Percentiles rank a stretch among this genome's conserved stretches.
phyloP scores from a whole-genome alignment of 2,329 filamentous ascomycete species.

The Pseudocercospora macadamiae region DNA sequence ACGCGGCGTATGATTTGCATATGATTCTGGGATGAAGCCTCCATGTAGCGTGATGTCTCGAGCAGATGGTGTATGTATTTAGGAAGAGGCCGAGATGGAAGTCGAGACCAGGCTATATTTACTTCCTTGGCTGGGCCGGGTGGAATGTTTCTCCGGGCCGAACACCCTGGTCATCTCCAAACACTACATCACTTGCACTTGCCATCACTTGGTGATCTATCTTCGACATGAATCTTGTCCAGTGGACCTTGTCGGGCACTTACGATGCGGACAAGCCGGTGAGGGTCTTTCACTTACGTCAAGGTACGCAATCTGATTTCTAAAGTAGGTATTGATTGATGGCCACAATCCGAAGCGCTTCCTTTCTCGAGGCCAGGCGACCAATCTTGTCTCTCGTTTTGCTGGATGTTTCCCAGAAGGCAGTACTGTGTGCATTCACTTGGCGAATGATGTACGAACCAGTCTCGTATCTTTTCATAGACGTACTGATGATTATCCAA shows the following conservation, averaged over 20 bases:
- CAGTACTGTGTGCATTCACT: slow-evolving; percentile 37
- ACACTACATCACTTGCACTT: background rate
- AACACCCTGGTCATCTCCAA: too few relatives aligned
- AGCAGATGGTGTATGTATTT: background rate
- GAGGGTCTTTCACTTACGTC: background rate
- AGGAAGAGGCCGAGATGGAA: background rate
- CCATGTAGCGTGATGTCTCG: background rate
- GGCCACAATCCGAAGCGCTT: slow-evolving; percentile 30
- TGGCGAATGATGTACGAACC: slow-evolving; percentile 33
- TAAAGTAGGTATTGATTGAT: slow-evolving; percentile 34
- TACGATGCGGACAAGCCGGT: slow-evolving; percentile 26
- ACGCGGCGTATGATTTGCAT: background rate
- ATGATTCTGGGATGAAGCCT: background rate
- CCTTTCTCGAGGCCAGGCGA: slow-evolving; percentile 28
- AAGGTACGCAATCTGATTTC: background rate
- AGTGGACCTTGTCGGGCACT: slow-evolving; percentile 25
- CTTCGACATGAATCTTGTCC: slow-evolving; percentile 24
- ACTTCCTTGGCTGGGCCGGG: background rate
- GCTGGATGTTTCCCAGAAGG: slow-evolving; percentile 30
- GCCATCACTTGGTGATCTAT: background rate
- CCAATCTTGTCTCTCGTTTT: slow-evolving; percentile 28
- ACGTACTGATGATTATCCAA: background rate
- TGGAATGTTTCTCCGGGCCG: background rate
- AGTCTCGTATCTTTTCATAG: background rate
- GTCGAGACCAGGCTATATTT: background rate